Evolutionary conservation across 352 stramenopile species (phyloP), one percentile per base, ranked within the genome.

Genomic region (Aphanomyces invadans): DNA sequence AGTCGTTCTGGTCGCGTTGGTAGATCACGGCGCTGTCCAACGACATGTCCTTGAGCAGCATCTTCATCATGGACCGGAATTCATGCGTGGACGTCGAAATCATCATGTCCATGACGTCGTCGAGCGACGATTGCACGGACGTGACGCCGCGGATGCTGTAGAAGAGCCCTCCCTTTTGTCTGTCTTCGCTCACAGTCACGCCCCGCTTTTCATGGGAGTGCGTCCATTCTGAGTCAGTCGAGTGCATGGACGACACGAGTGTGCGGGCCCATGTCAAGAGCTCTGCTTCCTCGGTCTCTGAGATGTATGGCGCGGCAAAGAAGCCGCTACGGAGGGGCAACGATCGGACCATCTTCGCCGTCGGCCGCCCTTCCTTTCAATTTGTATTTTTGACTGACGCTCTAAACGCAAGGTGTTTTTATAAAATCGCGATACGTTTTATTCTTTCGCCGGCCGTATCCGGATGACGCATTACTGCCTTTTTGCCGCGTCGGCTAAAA

Each of bases 31-130:
- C 80, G 1, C 73, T 76, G 71, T 92, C 83, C 2, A 75, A 74
- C 59, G 88, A 89, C 71, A 77, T 78, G 42, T 92, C 83, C 66
- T 81, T 80, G 36, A 89, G 73, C 42, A 88, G 74, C 54, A 90
- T 69, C 70, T 89, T 77, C 80, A 90, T 89, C 61, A 89, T 71
- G 48, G 76, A 70, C 44, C 81, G 81, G 62, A 83, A 89, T 60
- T 89, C 80, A 21, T 71, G 46, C 19, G 83, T 89, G n/a, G 61
- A 78, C 12, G 72, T 55, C 15, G 73, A 62, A 12, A 88, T 70
- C 61, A 92, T 90, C 64, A 92, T 79, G 70, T 90, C 80, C 80
- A 90, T 88, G 62, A 90, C 68, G 67, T 90, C 81, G 45, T 90
- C 83, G 25, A 92, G 70, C 54, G 77, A 70, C 23, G 81, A 78